Base-by-base conservation (phyloP, 768 basidiomycete genomes). In the Lactifluus subvellereus region DNA sequence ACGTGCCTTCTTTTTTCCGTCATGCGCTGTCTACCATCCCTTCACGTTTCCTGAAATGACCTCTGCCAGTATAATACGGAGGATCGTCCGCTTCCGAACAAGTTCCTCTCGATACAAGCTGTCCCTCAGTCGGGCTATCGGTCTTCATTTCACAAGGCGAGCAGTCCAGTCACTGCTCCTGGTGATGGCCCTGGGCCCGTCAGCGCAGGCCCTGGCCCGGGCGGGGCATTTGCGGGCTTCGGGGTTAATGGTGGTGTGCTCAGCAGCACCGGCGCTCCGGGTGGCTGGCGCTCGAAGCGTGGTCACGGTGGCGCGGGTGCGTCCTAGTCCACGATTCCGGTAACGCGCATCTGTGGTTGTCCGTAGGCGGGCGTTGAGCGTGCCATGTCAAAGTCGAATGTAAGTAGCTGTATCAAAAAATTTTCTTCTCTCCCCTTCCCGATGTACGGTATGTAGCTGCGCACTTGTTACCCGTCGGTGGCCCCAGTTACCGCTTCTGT, bases 31-130 rank as follows among this genome's bases (percentile, higher is more conserved):
- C 49, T 53, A 53, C 27, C 27, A 57, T 6, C 42, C 27, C 27
- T 56, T 6, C 42, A 18, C 42, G 57, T 43, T 54, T 45, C 20
- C 20, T 58, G 57, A 30, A 27, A 55, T 42, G 5, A 16, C 50
- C 11, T 38, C 10, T 16, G 50, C 30, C 69, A 92, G 89, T 93
- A 85, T 68, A 92, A 94, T 71, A 89, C 85, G n/a, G 92, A 94
- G 59, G 91, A 93, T 68, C 81, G 88, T 33, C 91, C 92, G 1
- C 80, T 82, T 6, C 84, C 84, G 0, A 89, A 89, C 75, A 92
- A 90, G 71, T 94, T 92, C 76, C 75, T 94, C 32, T 82, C 86
- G 9, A 91, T 94, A 63, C 87, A 89, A 71, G 75, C 88, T 0
- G 75, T 86, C 53, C 89, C 90, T 2, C 71, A 76, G 33, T 83